Base-by-base conservation (phyloP, 805 yeast genomes). In the Nakazawaea ishiwadae region DNA sequence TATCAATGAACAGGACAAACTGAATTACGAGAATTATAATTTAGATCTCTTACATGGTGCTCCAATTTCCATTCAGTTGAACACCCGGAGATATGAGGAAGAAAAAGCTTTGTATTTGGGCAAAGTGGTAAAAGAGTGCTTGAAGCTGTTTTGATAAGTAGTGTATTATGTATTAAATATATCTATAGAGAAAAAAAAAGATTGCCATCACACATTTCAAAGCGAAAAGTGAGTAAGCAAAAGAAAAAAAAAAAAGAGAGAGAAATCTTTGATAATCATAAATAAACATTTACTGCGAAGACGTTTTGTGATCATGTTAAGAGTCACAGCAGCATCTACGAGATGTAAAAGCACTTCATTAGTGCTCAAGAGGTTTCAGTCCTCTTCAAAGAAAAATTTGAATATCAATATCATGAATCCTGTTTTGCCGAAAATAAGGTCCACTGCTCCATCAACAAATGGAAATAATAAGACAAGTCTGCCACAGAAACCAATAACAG, bases 31-130 rank as follows among this genome's bases (percentile, higher is more conserved):
- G 10, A 54, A 65, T 29, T 77, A 77, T 58, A 64, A 73, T 41
- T 69, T 78, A 5, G 72, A 69, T 40, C 58, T 65, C 33, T 61
- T 58, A 40, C 63, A 67, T 44, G 76, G 75, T 3, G 76, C 75
- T 51, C 82, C 84, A 0, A 76, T 79, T 3, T 65, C 71, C 3
- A 48, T 79, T 6, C 87, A 81, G 52, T 47, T 81, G 18, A 69
- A 77, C 14, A 71, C 80, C 19, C 65, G 71, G 42, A 64, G 79
- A 44, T 72, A 70, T 42, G 72, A 78, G 46, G 87, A 81, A 51
- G 87, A 81, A 51, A 72, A 74, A 51, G 69, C 71, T 4, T 53
- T 77, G 23, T 66, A 59, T 5, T 51, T 71, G 46, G 58, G 64
- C 39, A 53, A 58, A 40, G 47, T 50, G n/a, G 49, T 58, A 12